Conservation (phyloP, 768 basidiomycete species). For the Agaricus subrufescens region DNA sequence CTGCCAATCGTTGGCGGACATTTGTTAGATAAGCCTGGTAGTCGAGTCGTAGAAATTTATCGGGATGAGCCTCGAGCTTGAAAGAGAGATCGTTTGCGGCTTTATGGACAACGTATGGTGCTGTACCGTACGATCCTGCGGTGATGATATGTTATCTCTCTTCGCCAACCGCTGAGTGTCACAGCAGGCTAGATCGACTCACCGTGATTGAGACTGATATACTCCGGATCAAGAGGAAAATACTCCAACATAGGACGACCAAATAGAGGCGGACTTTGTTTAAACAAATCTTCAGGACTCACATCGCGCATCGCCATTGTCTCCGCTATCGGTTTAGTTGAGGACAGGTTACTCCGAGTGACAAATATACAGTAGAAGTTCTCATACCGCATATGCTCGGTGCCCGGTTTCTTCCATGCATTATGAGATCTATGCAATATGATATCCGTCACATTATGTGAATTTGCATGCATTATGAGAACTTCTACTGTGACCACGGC, state of each 20-base stretch:
- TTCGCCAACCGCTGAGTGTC: neutral
- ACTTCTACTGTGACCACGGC: no score
- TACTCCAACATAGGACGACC: constrained; percentile 52
- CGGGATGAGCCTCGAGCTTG: constrained; percentile 49
- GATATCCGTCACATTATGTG: no score
- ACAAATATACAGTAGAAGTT: no score
- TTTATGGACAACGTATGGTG: constrained; percentile 47
- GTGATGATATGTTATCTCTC: neutral
- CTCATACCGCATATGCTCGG: no score
- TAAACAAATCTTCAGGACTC: constrained; percentile 1
- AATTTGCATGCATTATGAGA: no score
- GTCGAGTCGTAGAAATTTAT: constrained; percentile 44
- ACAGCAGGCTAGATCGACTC: constrained; percentile 5
- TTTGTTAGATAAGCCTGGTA: constrained; percentile 28
- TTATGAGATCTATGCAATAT: no score
- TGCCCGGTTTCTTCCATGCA: no score
- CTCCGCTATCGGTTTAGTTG: no score
- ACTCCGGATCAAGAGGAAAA: constrained; percentile 53
- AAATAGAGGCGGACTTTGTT: constrained; percentile 32
- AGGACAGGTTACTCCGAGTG: neutral
- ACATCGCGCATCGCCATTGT: neutral
- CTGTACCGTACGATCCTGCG: constrained; percentile 55
- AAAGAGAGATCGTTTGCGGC: constrained; percentile 36
- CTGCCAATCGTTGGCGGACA: constrained; percentile 42
- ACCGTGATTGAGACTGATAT: constrained; percentile 68